phyloP scores from a whole-genome alignment of 2,329 filamentous ascomycete species.

The Grosmannia clavigera region DNA sequence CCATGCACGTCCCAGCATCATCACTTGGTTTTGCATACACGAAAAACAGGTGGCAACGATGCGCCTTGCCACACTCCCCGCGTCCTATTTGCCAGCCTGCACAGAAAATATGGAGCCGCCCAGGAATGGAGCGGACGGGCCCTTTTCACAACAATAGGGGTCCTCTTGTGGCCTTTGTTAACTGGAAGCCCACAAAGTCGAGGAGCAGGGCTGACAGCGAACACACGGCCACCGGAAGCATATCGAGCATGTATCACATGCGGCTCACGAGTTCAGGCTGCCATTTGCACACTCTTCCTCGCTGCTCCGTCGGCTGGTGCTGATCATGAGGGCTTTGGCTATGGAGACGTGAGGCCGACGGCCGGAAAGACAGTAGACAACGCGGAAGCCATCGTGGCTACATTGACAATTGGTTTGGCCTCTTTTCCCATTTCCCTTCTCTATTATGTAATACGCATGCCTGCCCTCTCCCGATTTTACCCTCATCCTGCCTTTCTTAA shows the following conservation, averaged over 20 bases:
- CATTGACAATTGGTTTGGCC: background rate
- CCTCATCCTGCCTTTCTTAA: background rate
- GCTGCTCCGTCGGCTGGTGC: background rate
- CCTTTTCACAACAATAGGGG: background rate
- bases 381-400: background rate
- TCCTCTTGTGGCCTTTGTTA: background rate
- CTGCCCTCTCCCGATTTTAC: background rate
- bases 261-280: background rate
- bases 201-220: background rate
- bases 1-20: background rate
- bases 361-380: background rate
- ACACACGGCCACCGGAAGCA: background rate
- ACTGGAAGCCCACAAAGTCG: background rate
- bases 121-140: background rate
- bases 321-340: background rate
- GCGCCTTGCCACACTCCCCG: background rate
- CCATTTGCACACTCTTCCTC: background rate
- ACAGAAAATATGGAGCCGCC: background rate
- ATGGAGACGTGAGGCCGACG: background rate
- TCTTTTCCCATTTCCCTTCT: background rate
- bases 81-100: background rate
- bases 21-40: background rate
- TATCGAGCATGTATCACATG: background rate
- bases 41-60: background rate
- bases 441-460: background rate